These are phyloP conservation scores for Haplographium delicatum DNA, from an alignment of 495 filamentous ascomycete species.

Conservation along the genomic window DNA sequence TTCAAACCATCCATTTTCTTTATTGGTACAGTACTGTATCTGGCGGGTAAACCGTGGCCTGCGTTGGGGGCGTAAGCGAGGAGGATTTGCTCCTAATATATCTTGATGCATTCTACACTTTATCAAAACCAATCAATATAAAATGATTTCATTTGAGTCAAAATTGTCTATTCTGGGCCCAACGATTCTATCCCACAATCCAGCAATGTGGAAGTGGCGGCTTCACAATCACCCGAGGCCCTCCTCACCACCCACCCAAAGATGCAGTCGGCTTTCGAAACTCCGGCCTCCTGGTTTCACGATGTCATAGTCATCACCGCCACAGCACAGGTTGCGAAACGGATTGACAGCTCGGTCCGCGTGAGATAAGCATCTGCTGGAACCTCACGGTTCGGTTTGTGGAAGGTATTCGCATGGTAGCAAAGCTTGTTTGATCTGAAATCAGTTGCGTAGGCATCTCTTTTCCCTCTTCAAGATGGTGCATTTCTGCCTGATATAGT, in stretches of 20 bases:
- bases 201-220: not conserved
- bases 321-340: slow-evolving; percentile 2
- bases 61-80: not conserved
- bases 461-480: too few relatives aligned
- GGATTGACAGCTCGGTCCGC: not conserved
- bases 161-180: not conserved
- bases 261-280: slow-evolving; percentile 3
- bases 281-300: slow-evolving; percentile 10
- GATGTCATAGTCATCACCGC: not conserved
- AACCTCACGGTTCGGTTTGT: too few relatives aligned
- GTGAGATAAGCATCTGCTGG: too few relatives aligned
- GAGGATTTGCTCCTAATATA: not conserved
- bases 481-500: too few relatives aligned
- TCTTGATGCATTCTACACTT: not conserved
- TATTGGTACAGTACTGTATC: not conserved
- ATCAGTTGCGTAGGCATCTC: too few relatives aligned
- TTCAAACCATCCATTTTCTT: slow-evolving; percentile 1
- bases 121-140: not conserved
- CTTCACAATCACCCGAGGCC: not conserved
- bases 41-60: not conserved
- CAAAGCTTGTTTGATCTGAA: slow-evolving; percentile 10
- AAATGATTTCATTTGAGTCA: not conserved
- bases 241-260: too few relatives aligned
- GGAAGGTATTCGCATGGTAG: slow-evolving; percentile 1
- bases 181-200: not conserved